A percentile compares a stretch with the other conserved stretches of the same genome.
Evolutionary conservation across 2,329 filamentous ascomycete genomes (phyloP).

Genomic region (Furcasterigmium furcatum): DNA sequence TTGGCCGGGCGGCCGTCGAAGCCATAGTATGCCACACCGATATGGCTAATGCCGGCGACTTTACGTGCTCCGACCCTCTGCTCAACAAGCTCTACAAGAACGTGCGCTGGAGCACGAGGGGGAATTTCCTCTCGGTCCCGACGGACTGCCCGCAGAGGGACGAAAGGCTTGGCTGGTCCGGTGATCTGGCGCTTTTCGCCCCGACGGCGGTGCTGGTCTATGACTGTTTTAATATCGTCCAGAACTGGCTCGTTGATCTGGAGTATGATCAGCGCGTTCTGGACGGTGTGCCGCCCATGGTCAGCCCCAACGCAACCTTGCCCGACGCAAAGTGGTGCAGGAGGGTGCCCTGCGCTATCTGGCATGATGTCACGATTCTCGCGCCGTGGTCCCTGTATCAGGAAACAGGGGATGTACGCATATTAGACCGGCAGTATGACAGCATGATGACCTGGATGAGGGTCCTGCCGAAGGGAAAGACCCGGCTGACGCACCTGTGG

Average conservation of each 20-base stretch:
- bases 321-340: conserved; percentile 6
- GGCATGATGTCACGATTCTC: conserved; percentile 7
- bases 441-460: conserved; percentile 4
- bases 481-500: conserved; percentile 4
- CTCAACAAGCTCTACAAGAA: conserved; percentile 7
- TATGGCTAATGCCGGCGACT: conserved; percentile 5
- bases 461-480: conserved; percentile 1
- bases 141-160: conserved; percentile 12
- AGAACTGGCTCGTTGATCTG: conserved; percentile 8
- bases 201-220: conserved; percentile 6
- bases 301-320: conserved; percentile 20
- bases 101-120: conserved; percentile 7
- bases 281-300: conserved; percentile 25
- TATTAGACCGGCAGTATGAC: conserved; percentile 4
- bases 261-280: conserved; percentile 25
- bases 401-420: conserved; percentile 1
- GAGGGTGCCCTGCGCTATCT: conserved; percentile 12
- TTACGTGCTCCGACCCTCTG: conserved; percentile 4
- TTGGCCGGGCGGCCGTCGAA: background rate
- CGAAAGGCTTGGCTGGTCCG: conserved; percentile 7
- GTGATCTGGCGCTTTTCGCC: conserved; percentile 7
- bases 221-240: conserved; percentile 3
- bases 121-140: conserved; percentile 10
- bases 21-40: conserved; percentile 9
- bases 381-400: conserved; percentile 7